Evolutionary conservation across 805 yeast species (phyloP).

Genomic region (Ogataea haglerorum): DNA sequence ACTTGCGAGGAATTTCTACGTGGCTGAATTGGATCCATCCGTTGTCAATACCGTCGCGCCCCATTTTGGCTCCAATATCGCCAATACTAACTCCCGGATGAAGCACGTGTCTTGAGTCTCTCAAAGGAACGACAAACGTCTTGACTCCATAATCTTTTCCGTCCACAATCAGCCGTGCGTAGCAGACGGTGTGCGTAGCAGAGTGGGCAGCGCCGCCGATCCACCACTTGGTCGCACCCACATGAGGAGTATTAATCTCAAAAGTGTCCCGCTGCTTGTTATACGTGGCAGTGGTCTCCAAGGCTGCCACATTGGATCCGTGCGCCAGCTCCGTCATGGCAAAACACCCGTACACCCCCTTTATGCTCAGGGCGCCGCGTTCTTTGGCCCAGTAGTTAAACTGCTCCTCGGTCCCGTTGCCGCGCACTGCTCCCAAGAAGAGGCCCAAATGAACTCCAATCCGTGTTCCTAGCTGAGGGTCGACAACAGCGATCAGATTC

Average conservation of each 20-base stretch:
- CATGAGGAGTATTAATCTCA: conserved; percentile 77
- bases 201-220: conserved; percentile 97
- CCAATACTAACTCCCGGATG: conserved; percentile 82
- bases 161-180: conserved; percentile 76
- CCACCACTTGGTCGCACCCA: conserved; percentile 98
- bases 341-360: conserved; percentile 79
- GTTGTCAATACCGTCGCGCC: conserved; percentile 92
- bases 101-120: conserved; percentile 70
- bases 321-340: conserved; percentile 93
- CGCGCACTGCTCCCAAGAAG: conserved; percentile 75
- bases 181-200: conserved; percentile 82
- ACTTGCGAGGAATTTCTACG: conserved; percentile 79
- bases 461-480: conserved; percentile 79
- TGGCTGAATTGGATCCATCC: conserved; percentile 93
- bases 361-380: conserved; percentile 57
- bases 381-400: conserved; percentile 76
- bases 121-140: conserved; percentile 85
- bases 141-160: conserved; percentile 91
- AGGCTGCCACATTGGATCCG: conserved; percentile 90
- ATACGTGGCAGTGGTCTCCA: conserved; percentile 89
- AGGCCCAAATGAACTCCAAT: conserved; percentile 86
- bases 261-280: conserved; percentile 64
- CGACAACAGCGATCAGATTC: conserved; percentile 58
- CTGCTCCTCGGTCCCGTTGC: conserved; percentile 86
- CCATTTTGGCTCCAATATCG: conserved; percentile 94